Conservation (phyloP, 2,329 filamentous ascomycete genomes). For the Aureobasidium sp. region DNA sequence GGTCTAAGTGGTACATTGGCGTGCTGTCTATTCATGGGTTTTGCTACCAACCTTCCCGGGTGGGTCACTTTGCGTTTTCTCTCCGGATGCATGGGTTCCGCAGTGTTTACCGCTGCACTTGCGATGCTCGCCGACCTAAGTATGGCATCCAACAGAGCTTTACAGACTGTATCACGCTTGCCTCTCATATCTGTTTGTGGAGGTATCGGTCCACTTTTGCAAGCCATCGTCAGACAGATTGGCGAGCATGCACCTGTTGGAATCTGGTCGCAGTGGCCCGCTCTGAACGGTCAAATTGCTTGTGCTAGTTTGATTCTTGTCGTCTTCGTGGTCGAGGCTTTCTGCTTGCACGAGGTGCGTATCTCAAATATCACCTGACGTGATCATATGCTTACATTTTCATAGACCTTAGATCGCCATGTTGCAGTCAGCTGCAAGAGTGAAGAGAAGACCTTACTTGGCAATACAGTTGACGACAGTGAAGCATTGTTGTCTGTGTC, state of each 20-base stretch:
- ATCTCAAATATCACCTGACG: background rate
- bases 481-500: background rate
- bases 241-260: constrained; percentile 31
- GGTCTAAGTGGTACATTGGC: constrained; percentile 38
- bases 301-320: constrained; percentile 36
- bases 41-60: constrained; percentile 36
- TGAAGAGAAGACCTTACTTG: constrained; percentile 43
- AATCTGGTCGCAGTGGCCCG: constrained; percentile 38
- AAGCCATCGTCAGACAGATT: constrained; percentile 37
- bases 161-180: constrained; percentile 36
- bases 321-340: constrained; percentile 34
- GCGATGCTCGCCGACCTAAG: constrained; percentile 40
- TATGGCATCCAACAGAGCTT: constrained; percentile 20
- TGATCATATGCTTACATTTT: constrained; percentile 3
- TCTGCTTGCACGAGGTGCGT: constrained; percentile 37
- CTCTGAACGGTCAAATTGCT: constrained; percentile 38
- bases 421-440: constrained; percentile 29
- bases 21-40: constrained; percentile 42
- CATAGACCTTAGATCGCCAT: background rate
- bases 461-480: constrained; percentile 20
- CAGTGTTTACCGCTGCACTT: constrained; percentile 38
- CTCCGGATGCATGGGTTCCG: constrained; percentile 38
- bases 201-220: constrained; percentile 39
- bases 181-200: constrained; percentile 41
- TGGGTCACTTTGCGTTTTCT: constrained; percentile 39